A percentile compares a stretch with the other conserved stretches of the same genome.
Evolutionary conservation across 345 rosid species (phyloP).

Genomic region (Carallia brachiata): DNA sequence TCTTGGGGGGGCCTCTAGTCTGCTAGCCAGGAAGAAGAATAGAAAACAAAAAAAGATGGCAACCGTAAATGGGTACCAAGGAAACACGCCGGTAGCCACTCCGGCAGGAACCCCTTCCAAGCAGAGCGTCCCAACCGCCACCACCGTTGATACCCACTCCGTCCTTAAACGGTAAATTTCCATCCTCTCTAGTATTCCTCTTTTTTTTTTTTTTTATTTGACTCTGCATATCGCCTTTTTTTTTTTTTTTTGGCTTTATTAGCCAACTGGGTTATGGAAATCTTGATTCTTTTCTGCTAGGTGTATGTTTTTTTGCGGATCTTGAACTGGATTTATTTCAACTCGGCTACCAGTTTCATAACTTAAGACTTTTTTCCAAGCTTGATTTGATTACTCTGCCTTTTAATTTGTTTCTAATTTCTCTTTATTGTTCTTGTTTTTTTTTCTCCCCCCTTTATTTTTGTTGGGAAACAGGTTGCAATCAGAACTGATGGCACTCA

Average conservation of each 20-base stretch:
- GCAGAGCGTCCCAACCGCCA: slow-evolving; percentile 49
- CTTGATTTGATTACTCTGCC: neutral
- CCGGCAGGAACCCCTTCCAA: slow-evolving; percentile 41
- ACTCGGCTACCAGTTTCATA: too few relatives aligned
- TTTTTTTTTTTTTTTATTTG: neutral
- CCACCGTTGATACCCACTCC: slow-evolving; percentile 69
- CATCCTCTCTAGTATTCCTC: neutral
- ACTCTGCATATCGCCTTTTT: neutral
- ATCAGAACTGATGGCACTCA: slow-evolving; percentile 86
- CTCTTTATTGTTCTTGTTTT: neutral
- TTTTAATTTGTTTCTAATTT: neutral
- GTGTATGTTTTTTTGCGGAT: too few relatives aligned
- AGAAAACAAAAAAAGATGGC: slow-evolving; percentile 36
- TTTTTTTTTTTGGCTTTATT: neutral
- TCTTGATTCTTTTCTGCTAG: too few relatives aligned
- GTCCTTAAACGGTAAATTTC: slow-evolving; percentile 62
- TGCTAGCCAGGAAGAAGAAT: too few relatives aligned
- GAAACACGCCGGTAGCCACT: slow-evolving; percentile 62
- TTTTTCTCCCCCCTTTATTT: neutral
- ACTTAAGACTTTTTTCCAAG: neutral
- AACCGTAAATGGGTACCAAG: slow-evolving; percentile 62
- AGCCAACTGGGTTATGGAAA: too few relatives aligned
- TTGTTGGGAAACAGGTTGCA: slow-evolving; percentile 59
- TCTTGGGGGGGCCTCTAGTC: too few relatives aligned
- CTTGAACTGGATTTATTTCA: too few relatives aligned